These are phyloP conservation scores for Zangia roseola DNA, from an alignment of 768 basidiomycete species.

Conservation along the genomic window DNA sequence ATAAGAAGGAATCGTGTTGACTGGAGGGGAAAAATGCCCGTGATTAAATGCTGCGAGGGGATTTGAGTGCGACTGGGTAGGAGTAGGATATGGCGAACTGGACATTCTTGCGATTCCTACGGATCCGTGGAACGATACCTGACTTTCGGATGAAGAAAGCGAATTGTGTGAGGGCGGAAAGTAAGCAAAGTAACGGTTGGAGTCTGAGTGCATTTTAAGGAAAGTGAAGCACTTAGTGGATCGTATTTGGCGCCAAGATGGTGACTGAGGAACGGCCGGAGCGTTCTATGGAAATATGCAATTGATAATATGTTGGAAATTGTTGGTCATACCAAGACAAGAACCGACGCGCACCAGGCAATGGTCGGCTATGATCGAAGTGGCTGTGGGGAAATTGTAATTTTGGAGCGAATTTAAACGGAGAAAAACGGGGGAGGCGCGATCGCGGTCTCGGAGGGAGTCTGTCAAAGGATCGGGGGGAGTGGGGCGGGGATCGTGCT, in stretches of 20 bases:
- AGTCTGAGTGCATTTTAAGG: slow-evolving; percentile 32
- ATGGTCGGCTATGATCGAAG: slow-evolving; percentile 31
- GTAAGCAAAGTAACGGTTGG: slow-evolving; percentile 19
- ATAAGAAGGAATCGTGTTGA: slow-evolving; percentile 19
- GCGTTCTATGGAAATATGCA: slow-evolving; percentile 35
- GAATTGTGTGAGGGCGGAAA: slow-evolving; percentile 21
- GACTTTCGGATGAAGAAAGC: slow-evolving; percentile 12
- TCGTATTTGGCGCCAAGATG: slow-evolving; percentile 25
- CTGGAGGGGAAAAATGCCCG: slow-evolving; percentile 20
- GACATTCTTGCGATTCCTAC: slow-evolving; percentile 22
- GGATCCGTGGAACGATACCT: slow-evolving; percentile 6
- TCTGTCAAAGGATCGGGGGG: no score
- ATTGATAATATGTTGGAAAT: slow-evolving; percentile 36
- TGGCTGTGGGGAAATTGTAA: slow-evolving; percentile 36
- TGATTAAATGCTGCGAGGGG: slow-evolving; percentile 12
- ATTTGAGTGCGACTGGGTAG: slow-evolving; percentile 19
- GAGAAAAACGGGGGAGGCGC: slow-evolving; percentile 19
- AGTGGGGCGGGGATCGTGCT: slow-evolving; percentile 8
- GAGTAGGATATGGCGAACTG: slow-evolving; percentile 19
- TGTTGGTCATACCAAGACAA: slow-evolving; percentile 33
- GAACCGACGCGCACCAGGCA: slow-evolving; percentile 31
- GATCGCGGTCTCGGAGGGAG: background rate
- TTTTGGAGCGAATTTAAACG: slow-evolving; percentile 12
- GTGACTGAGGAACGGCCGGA: slow-evolving; percentile 26
- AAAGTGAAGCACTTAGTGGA: slow-evolving; percentile 11